phyloP scores from a whole-genome alignment of 140 eudicot species.

The Bidens hawaiensis region DNA sequence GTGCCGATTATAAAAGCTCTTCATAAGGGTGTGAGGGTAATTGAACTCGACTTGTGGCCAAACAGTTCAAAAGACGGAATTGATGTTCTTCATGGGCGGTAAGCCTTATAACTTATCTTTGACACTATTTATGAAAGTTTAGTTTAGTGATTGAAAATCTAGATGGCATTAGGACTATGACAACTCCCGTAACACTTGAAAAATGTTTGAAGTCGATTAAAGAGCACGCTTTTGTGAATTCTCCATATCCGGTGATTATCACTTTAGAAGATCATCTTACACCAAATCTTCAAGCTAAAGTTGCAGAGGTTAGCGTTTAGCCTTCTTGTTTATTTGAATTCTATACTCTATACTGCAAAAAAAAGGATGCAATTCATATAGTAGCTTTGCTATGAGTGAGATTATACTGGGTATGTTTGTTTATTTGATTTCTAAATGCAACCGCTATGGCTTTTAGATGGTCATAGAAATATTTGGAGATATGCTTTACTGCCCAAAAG shows the following conservation, averaged over 20 bases:
- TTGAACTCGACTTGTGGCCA: slow-evolving; percentile 93
- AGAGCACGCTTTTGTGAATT: slow-evolving; percentile 63
- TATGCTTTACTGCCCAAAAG: slow-evolving; percentile 54
- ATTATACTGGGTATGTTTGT: not conserved
- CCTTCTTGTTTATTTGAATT: not conserved
- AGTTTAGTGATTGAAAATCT: not conserved
- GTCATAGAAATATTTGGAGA: slow-evolving; percentile 55
- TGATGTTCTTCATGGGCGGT: slow-evolving; percentile 92
- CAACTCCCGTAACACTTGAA: slow-evolving; percentile 62
- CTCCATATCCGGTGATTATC: slow-evolving; percentile 74
- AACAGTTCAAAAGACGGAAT: slow-evolving; percentile 64
- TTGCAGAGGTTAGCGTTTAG: slow-evolving; percentile 69
- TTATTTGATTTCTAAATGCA: not conserved
- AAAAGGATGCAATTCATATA: too few relatives aligned
- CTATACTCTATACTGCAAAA: too few relatives aligned
- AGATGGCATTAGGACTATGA: slow-evolving; percentile 54
- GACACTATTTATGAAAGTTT: not conserved
- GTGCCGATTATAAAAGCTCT: slow-evolving; percentile 72
- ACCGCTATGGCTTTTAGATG: slow-evolving; percentile 45
- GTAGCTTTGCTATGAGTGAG: too few relatives aligned
- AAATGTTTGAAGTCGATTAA: slow-evolving; percentile 71
- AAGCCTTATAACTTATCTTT: not conserved
- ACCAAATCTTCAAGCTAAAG: slow-evolving; percentile 76
- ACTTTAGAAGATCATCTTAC: slow-evolving; percentile 93
- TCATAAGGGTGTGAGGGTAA: slow-evolving; percentile 79